phyloP scores from a whole-genome alignment of 1,284 basidiomycete species.

The Exobasidium cylindrosporum region DNA sequence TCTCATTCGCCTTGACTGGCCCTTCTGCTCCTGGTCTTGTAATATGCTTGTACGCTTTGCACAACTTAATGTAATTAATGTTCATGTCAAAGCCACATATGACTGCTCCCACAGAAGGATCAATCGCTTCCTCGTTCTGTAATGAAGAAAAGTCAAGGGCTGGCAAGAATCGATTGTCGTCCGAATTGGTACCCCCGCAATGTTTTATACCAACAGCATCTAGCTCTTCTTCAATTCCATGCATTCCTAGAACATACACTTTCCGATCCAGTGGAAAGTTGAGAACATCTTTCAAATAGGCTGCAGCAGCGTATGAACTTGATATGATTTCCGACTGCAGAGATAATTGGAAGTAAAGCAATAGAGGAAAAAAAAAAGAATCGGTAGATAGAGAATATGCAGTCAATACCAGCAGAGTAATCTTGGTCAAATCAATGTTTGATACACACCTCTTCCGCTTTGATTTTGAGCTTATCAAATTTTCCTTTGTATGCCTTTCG shows the following conservation, averaged over 20 bases:
- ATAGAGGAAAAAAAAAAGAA: too few species aligned
- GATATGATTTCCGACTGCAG: constrained; percentile 87
- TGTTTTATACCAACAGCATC: constrained; percentile 74
- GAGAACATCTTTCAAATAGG: constrained; percentile 84
- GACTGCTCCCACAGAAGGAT: constrained; percentile 81
- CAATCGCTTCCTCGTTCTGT: constrained; percentile 58
- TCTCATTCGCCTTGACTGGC: constrained; percentile 54
- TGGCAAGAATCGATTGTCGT: constrained; percentile 71
- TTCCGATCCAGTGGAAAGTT: constrained; percentile 86
- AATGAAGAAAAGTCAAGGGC: constrained; percentile 71
- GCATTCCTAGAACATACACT: constrained; percentile 92
- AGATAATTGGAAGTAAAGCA: neutral
- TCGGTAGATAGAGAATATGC: too few species aligned
- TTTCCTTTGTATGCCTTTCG: constrained; percentile 80
- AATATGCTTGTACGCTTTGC: constrained; percentile 89
- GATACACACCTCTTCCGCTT: constrained; percentile 74
- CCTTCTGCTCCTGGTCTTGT: constrained; percentile 43
- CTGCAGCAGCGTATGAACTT: constrained; percentile 87
- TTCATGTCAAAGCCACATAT: constrained; percentile 69
- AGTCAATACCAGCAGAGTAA: too few species aligned
- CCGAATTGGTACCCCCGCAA: constrained; percentile 82
- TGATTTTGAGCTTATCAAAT: constrained; percentile 82
- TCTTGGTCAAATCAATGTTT: too few species aligned
- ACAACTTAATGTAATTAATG: constrained; percentile 76
- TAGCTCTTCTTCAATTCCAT: constrained; percentile 88